Evolutionary conservation across 768 basidiomycete species (phyloP), one percentile per base, ranked within the genome.

Genomic region (Gloeostereum incarnatum): DNA sequence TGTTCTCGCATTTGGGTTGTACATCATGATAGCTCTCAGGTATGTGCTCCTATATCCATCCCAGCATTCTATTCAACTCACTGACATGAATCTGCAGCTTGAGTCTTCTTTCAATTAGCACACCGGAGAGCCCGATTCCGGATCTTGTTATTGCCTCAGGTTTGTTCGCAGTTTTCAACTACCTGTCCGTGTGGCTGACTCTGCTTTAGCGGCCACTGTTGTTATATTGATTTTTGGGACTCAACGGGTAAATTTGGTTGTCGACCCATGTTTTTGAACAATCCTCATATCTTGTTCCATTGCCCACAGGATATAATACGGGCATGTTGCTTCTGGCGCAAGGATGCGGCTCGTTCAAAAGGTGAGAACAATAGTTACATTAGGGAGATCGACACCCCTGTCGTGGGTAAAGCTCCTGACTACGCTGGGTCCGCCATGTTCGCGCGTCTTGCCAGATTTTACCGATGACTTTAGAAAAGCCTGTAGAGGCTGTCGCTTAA

Each of bases 201-300:
- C 20, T 18, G 18, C 25, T 34, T 26, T 43, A 73, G 71, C 67
- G 39, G 57, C 68, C 4, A 65, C 57, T 3, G 54, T 66, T 18
- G 49, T 66, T 9, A 52, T 71, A n/a, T 20, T 71, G 23, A 62
- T 70, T 30, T 73, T 73, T 45, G 69, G 59, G 1, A 66, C 70
- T 1, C 70, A 71, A 46, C 52, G 39, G 35, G 68, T 64, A 51
- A n/a, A n/a, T n/a, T n/a, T n/a, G n/a, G n/a, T n/a, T n/a, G n/a
- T n/a, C n/a, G n/a, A n/a, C n/a, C n/a, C n/a, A n/a, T n/a, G n/a
- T n/a, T n/a, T n/a, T n/a, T n/a, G n/a, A n/a, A n/a, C n/a, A n/a
- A n/a, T n/a, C n/a, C n/a, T n/a, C n/a, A n/a, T n/a, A n/a, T n/a
- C n/a, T n/a, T n/a, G n/a, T n/a, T n/a, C n/a, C n/a, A n/a, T n/a